Evolutionary conservation across 768 basidiomycete species (phyloP), one percentile per base, ranked within the genome.

Genomic region (Pleurotus salmoneostramineus): DNA sequence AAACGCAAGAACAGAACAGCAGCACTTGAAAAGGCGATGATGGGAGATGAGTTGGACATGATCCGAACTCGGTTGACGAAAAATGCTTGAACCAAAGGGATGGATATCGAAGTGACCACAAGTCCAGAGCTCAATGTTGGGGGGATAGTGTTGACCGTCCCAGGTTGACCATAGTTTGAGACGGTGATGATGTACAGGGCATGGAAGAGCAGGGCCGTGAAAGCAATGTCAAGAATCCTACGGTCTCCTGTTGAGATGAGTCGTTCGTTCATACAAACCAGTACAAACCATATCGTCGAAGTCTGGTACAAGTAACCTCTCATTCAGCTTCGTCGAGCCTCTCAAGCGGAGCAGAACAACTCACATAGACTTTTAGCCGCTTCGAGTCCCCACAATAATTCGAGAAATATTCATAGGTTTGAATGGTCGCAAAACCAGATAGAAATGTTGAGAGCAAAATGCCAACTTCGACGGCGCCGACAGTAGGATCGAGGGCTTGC

Each of bases 401-500:
- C n/a, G 32, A 35, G 27, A 62, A 59, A 50, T 67, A 69, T 12
- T 61, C 45, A 50, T 67, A 67, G 2, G 58, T 61, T 46, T 69
- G 68, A 10, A 60, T 62, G 2, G 65, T 69, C n/a, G 60, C 58
- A 8, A 70, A 15, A 3, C 69, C 69, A 40, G 65, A 70, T 2
- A 70, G 61, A 32, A 61, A 65, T 4, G 62, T 61, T 6, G 66
- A 65, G 15, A 66, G 35, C 6, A 66, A 12, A 37, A 62, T 61
- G 14, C 69, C 69, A 56, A 69, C 62, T 50, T 65, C 61, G n/a
- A 69, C 54, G 6, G 66, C 66, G n/a, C 69, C 69, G 31, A 66
- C 33, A 5, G 62, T 63, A 12, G 58, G 27, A 50, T 57, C 51
- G 15, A 27, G 21, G 15, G 15, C 12, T 7, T 11, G 12, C 45